Evolutionary conservation across 1,284 basidiomycete genomes (phyloP).

Genomic region (Austropuccinia psidii): DNA sequence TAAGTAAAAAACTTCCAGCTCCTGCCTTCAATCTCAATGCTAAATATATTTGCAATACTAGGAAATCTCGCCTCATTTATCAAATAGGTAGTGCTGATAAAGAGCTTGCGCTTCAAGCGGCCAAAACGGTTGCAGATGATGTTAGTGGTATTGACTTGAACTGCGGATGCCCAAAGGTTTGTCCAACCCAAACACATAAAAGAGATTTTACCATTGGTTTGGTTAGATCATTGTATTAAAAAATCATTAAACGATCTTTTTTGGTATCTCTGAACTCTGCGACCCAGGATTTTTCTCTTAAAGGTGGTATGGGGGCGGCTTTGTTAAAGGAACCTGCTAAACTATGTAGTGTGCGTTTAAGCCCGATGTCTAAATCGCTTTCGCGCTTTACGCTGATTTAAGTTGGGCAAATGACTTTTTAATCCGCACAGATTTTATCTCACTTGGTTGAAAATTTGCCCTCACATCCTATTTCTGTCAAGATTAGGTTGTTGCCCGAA

Average conservation of each 20-base stretch:
- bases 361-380: background rate
- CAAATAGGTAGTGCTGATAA: constrained; percentile 89
- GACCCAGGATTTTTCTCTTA: constrained; percentile 81
- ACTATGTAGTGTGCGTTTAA: constrained; percentile 55
- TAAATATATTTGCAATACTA: background rate
- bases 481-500: constrained; percentile 79
- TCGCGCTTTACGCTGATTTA: background rate
- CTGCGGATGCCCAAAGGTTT: constrained; percentile 56
- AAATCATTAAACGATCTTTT: background rate
- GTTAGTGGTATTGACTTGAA: constrained; percentile 91
- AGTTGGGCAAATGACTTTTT: background rate
- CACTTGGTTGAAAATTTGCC: constrained; percentile 67
- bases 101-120: constrained; percentile 81
- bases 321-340: constrained; percentile 84
- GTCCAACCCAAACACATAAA: background rate
- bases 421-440: constrained; percentile 60
- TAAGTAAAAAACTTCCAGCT: constrained; percentile 57
- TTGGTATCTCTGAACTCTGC: background rate
- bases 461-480: constrained; percentile 75
- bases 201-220: background rate
- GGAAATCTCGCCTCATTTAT: constrained; percentile 47
- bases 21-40: constrained; percentile 50
- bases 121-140: constrained; percentile 74
- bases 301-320: constrained; percentile 92
- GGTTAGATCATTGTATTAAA: background rate